Base-by-base conservation (phyloP, 2,329 filamentous ascomycete genomes). In the Talaromyces islandicus region DNA sequence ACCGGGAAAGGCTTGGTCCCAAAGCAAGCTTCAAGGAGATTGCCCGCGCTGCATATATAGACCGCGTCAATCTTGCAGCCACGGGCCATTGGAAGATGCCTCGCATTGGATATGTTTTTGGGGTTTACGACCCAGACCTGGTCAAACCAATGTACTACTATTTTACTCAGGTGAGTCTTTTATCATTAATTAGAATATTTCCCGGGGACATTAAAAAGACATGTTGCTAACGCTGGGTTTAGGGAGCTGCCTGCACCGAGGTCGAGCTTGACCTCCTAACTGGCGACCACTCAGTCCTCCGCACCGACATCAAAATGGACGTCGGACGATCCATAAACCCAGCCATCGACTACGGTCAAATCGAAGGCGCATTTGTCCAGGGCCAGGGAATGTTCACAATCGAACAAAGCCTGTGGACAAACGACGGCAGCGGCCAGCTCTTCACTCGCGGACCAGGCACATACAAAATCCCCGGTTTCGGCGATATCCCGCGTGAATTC, bases 261-360 rank as follows among this genome's bases (percentile, higher is more conserved):
- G 92, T 97, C 7, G 91, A 97, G 75, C 82, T 99, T 60, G 94
- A 99, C 75, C 93, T 91, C 0, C 77, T 99, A 25, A 97, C 94
- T 0, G 94, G 94, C 48, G 90, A 94, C 64, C 97, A 91, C 91
- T 97, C 93, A 0, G 92, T 90, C 63, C 77, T 90, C 4, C 87
- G 92, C n/a, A 90, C 92, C 1, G 94, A 99, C 70, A 86, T 99
- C 77, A 96, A 96, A 75, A 97, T 99, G 94, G 93, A 97, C 68
- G 91, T 97, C 1, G 81, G 81, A 14, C 80, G 77, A 46, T 80
- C 78, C 27, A 85, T 85, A 68, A 85, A 85, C 70, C 89, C 89
- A 0, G 81, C 86, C 19, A 89, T 92, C 59, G 89, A 92, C 73
- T 92, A 92, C 66, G 90, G 90, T 2, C 90, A 93, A 74, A 91